A percentile compares a stretch with the other conserved stretches of the same genome.
Conservation (phyloP, 371 early-diverging fungal species). For the Syncephalastrum monosporum region DNA sequence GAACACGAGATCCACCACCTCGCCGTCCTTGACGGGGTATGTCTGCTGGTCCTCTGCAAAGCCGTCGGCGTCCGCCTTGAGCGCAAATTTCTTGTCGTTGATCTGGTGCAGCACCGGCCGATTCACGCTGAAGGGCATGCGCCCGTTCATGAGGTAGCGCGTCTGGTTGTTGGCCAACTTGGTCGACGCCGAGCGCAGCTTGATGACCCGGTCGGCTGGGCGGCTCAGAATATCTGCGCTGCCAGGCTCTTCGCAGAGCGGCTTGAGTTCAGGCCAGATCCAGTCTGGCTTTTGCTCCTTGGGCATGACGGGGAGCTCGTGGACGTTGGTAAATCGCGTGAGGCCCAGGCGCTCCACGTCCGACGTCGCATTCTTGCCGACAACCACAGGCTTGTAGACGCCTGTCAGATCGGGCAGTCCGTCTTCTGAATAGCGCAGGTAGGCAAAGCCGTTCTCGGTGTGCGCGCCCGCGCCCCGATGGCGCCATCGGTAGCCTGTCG, state of each 20-base stretch:
- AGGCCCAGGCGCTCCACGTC: background rate
- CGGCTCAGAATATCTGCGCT: conserved; percentile 18
- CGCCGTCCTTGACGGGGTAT: conserved; percentile 23
- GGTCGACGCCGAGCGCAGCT: conserved; percentile 14
- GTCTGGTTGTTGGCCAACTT: conserved; percentile 21
- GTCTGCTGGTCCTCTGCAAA: conserved; percentile 21
- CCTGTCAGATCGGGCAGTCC: background rate
- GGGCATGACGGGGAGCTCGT: conserved; percentile 15
- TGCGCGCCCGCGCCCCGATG: conserved; percentile 4
- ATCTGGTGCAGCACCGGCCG: conserved; percentile 4
- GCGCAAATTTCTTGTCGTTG: background rate
- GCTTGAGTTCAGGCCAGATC: conserved; percentile 19
- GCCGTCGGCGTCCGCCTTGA: conserved; percentile 8
- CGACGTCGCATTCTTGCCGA: background rate
- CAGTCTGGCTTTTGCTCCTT: conserved; percentile 15
- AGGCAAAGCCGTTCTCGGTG: conserved; percentile 21
- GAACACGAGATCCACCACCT: conserved; percentile 39
- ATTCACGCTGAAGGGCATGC: conserved; percentile 6
- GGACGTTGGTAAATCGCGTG: background rate
- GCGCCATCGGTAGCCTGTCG: conserved; percentile 23
- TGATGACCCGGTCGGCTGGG: conserved; percentile 23
- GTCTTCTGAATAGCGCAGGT: conserved; percentile 9
- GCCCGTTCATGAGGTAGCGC: conserved; percentile 33
- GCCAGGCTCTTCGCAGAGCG: background rate
- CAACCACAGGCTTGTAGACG: conserved; percentile 6